These are phyloP conservation scores for Boeremia exigua DNA, from an alignment of 2,329 filamentous ascomycete genomes.

Conservation along the genomic window DNA sequence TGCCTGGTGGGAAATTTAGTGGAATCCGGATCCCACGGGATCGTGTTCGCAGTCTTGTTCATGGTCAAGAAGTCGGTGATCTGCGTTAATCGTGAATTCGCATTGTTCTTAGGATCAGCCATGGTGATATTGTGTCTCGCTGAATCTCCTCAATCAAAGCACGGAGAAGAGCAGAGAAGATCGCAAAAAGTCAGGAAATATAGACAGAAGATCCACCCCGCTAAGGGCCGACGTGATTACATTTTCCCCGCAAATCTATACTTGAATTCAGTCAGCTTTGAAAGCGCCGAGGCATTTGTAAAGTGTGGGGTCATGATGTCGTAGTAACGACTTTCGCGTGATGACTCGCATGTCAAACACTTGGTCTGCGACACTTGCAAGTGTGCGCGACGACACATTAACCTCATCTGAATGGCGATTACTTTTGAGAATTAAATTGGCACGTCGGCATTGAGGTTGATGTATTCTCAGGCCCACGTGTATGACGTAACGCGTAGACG, in stretches of 20 bases:
- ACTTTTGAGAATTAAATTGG: too few species aligned
- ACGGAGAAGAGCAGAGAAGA: neutral
- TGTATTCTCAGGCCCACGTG: neutral
- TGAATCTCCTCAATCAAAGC: too few species aligned
- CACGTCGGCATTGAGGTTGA: neutral
- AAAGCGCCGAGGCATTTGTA: constrained; percentile 22
- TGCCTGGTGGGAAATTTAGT: constrained; percentile 60
- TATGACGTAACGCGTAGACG: constrained; percentile 1
- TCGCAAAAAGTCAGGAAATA: neutral
- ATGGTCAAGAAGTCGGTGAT: constrained; percentile 54
- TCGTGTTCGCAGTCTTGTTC: constrained; percentile 54
- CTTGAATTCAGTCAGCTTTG: neutral
- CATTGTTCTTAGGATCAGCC: constrained; percentile 43
- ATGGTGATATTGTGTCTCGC: constrained; percentile 24
- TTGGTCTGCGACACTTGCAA: neutral
- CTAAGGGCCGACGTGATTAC: constrained; percentile 4
- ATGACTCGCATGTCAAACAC: constrained; percentile 19
- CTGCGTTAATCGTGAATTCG: constrained; percentile 49
- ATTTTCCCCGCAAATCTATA: constrained; percentile 15
- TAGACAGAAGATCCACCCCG: constrained; percentile 6
- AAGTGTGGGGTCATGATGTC: constrained; percentile 13
- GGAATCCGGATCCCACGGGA: constrained; percentile 62
- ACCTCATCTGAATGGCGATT: too few species aligned
- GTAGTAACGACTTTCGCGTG: constrained; percentile 18
- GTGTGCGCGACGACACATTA: too few species aligned